Conservation (phyloP, 495 filamentous ascomycete genomes). For the Talaromyces liani region DNA sequence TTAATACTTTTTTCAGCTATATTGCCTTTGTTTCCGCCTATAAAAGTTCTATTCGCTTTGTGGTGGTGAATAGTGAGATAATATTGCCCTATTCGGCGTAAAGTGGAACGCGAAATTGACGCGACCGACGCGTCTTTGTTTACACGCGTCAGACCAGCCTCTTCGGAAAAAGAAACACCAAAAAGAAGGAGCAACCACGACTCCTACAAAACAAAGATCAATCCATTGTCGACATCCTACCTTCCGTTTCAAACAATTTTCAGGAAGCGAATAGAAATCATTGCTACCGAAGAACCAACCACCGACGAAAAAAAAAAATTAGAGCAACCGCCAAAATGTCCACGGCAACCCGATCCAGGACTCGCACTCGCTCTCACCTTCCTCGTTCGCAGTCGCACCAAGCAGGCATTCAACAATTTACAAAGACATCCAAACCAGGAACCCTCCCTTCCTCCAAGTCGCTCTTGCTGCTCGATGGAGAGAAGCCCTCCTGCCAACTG, state of each 20-base stretch:
- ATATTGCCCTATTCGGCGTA: not conserved
- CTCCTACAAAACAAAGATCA: not conserved
- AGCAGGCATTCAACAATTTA: slow-evolving; percentile 3
- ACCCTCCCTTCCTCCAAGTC: not conserved
- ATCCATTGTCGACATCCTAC: not conserved
- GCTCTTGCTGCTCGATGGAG: slow-evolving; percentile 3
- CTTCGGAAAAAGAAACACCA: slow-evolving; percentile 3
- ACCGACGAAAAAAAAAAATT: not conserved
- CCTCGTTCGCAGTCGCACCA: slow-evolving; percentile 1
- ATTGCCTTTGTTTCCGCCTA: no score
- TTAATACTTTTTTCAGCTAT: no score
- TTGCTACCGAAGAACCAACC: not conserved
- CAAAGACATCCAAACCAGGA: not conserved
- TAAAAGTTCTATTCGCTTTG: no score
- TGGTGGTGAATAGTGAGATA: not conserved
- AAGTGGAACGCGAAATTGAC: slow-evolving; percentile 1
- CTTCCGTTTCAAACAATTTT: not conserved
- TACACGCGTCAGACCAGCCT: not conserved
- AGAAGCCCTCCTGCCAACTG: slow-evolving; percentile 1
- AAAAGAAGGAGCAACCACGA: not conserved
- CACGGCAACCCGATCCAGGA: not conserved
- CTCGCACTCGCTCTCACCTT: not conserved
- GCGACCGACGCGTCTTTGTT: slow-evolving; percentile 3
- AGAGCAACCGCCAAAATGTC: slow-evolving; percentile 3
- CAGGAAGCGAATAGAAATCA: not conserved